Evolutionary conservation across 257 asterid species (phyloP).

Genomic region (Vinca minor): DNA sequence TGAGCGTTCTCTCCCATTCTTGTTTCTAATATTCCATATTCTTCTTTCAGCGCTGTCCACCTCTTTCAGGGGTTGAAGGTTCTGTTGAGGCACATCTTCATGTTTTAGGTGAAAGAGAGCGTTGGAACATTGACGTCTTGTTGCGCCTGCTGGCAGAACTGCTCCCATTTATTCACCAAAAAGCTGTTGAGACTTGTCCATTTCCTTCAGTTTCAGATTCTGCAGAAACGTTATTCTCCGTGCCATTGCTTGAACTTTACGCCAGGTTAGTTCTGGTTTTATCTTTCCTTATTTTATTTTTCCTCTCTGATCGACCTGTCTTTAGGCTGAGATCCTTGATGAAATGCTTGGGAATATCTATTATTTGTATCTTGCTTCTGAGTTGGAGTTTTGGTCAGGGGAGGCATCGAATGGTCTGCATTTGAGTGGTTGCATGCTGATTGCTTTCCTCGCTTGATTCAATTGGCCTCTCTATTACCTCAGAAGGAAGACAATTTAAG

Average conservation of each 20-base stretch:
- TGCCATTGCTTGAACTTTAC: conserved; percentile 58
- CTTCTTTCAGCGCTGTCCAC: conserved; percentile 72
- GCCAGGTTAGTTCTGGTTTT: conserved; percentile 47
- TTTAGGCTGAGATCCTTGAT: background rate
- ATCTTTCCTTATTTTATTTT: background rate
- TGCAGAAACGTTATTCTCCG: conserved; percentile 36
- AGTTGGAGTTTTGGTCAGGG: conserved; percentile 48
- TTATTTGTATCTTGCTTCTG: conserved; percentile 2
- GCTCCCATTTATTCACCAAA: conserved; percentile 61
- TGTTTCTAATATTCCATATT: conserved; percentile 26
- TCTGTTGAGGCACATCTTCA: conserved; percentile 92
- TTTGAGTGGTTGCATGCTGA: conserved; percentile 84
- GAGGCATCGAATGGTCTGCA: conserved; percentile 69
- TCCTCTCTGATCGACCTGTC: conserved; percentile 3
- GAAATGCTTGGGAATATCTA: conserved; percentile 4
- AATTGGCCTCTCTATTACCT: conserved; percentile 68
- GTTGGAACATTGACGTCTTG: conserved; percentile 85
- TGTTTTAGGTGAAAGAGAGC: conserved; percentile 94
- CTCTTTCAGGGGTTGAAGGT: conserved; percentile 98
- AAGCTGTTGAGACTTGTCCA: conserved; percentile 75
- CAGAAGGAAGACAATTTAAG: conserved; percentile 90
- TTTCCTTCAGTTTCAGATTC: conserved; percentile 52
- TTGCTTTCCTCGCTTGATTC: conserved; percentile 83
- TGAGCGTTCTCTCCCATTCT: conserved; percentile 2
- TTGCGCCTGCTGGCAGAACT: conserved; percentile 71